Conservation (phyloP, 768 basidiomycete species). For the Dendrothele bispora region DNA sequence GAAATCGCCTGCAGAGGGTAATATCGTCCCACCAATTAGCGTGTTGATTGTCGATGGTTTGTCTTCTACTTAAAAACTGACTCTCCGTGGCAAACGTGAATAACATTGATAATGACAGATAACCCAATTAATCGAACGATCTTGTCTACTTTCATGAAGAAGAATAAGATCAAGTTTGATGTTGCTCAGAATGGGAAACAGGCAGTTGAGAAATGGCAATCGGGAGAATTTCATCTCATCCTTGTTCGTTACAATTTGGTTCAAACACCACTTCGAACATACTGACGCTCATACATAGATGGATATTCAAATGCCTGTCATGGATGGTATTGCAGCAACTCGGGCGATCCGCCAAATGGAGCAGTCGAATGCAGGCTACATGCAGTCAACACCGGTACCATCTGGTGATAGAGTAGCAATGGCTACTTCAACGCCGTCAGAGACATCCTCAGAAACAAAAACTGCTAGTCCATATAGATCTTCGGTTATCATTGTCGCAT, state of each 20-base stretch:
- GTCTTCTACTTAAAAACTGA: conserved; percentile 24
- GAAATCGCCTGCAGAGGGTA: conserved; percentile 55
- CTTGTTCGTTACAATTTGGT: conserved; percentile 58
- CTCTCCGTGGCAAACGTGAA: neutral
- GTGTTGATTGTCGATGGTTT: conserved; percentile 97
- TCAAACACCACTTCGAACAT: neutral
- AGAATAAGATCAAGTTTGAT: conserved; percentile 93
- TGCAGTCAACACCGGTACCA: conserved; percentile 46
- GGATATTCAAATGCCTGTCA: conserved; percentile 99
- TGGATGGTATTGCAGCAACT: conserved; percentile 97
- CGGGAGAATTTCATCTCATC: conserved; percentile 92
- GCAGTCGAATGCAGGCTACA: conserved; percentile 49
- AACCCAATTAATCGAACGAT: conserved; percentile 99
- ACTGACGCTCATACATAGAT: conserved; percentile 56
- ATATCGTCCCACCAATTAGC: conserved; percentile 93
- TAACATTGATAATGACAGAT: conserved; percentile 47
- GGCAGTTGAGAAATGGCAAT: conserved; percentile 93
- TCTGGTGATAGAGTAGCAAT: conserved; percentile 42
- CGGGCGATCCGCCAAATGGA: conserved; percentile 92
- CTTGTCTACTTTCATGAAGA: conserved; percentile 94
- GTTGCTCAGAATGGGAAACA: conserved; percentile 94
- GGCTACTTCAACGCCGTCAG: conserved; percentile 49
- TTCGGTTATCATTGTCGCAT: conserved; percentile 98
- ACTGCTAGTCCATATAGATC: conserved; percentile 75
- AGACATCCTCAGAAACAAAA: conserved; percentile 47